phyloP scores from a whole-genome alignment of 1,284 basidiomycete genomes.

The Pseudozyma hubeiensis region DNA sequence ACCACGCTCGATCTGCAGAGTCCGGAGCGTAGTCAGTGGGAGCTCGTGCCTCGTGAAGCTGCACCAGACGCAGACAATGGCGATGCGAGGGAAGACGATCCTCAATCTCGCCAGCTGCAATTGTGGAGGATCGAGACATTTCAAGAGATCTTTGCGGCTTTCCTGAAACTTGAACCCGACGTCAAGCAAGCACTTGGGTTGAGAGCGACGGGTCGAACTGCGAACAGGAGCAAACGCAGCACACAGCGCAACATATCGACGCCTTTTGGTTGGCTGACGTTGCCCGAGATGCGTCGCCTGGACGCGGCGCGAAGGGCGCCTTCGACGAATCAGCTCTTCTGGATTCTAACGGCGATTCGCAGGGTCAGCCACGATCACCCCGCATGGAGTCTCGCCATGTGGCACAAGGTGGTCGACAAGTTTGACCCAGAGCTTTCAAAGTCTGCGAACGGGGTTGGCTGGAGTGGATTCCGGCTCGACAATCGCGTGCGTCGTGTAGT shows the following conservation, averaged over 20 bases:
- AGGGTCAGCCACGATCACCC: slow-evolving; percentile 43
- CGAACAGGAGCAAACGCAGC: background rate
- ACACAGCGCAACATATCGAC: slow-evolving; percentile 16
- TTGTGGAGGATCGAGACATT: slow-evolving; percentile 44
- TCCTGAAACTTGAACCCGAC: slow-evolving; percentile 29
- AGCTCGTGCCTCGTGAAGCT: background rate
- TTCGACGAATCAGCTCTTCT: slow-evolving; percentile 43
- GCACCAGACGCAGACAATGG: background rate
- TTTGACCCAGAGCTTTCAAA: slow-evolving; percentile 2
- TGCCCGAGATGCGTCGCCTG: slow-evolving; percentile 22
- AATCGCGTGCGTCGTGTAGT: slow-evolving; percentile 37
- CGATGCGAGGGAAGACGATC: background rate
- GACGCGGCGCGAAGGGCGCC: slow-evolving; percentile 24
- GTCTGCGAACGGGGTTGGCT: slow-evolving; percentile 6
- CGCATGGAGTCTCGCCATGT: slow-evolving; percentile 39
- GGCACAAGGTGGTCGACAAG: slow-evolving; percentile 37
- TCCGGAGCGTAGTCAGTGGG: slow-evolving; percentile 28
- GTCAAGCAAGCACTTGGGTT: slow-evolving; percentile 3
- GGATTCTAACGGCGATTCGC: slow-evolving; percentile 41
- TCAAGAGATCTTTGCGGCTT: slow-evolving; percentile 39
- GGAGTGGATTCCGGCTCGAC: slow-evolving; percentile 25
- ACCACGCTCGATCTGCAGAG: slow-evolving; percentile 11
- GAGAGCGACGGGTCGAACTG: background rate
- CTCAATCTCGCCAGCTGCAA: slow-evolving; percentile 14
- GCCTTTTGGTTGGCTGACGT: slow-evolving; percentile 17